Evolutionary conservation across 2,329 filamentous ascomycete genomes (phyloP), one percentile per base, ranked within the genome.

Genomic region (Paecilomyces sp.): DNA sequence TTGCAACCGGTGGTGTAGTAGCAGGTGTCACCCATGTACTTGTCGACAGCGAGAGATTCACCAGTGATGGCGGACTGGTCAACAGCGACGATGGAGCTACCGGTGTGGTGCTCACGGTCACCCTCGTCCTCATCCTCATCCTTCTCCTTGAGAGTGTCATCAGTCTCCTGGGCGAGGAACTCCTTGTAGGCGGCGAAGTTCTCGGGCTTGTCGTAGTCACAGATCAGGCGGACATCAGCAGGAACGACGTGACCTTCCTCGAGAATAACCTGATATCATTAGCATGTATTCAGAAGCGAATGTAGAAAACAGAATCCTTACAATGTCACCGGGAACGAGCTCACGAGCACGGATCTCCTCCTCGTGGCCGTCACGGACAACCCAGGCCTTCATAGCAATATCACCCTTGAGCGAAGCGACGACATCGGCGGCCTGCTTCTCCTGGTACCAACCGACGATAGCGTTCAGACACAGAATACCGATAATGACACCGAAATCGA

Each of bases 1-100:
- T 91, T 91, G 82, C 88, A 91, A 68, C 88, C 88, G 64, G 88
- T 91, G 63, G 88, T 91, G 80, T 91, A 91, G 82, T 89, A 91
- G 72, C 88, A 82, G 63, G 83, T 79, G 70, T 91, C 88, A 63
- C 87, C 86, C 85, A 91, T 89, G 79, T 88, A 74, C 71, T 74
- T 74, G 69, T 74, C 72, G 66, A 74, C 72, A 65, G 88, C 88
- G 65, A 91, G 85, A 62, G 88, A 91, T 76, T 91, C 88, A 78
- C 88, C 88, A 67, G 88, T 91, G 76, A 91, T 91, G 76, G 88
- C 88, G 72, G 88, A 90, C 79, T 91, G 88, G 80, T 91, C 88
- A 68, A 85, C 85, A 65, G 88, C 88, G 70, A 90, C 79, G 66
- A 91, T 82, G 50, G 72, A 81, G 68, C 86, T 83, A 66, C 88